These are phyloP conservation scores for Blastocystis sp. DNA, from an alignment of 352 stramenopile species.

Conservation along the genomic window DNA sequence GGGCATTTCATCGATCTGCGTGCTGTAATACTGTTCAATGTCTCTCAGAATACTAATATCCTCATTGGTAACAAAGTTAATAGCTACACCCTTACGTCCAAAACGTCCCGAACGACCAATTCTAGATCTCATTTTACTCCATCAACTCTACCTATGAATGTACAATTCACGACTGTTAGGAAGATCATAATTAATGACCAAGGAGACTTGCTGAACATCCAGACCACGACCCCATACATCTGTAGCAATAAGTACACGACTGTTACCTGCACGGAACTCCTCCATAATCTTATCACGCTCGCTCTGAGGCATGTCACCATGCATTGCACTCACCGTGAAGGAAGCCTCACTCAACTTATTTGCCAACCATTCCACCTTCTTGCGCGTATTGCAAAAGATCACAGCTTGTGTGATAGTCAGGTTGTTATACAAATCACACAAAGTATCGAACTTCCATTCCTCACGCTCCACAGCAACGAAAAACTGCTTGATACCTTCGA, in stretches of 20 bases:
- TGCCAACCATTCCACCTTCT: constrained; percentile 90
- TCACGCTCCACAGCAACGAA: constrained; percentile 94
- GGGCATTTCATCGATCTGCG: constrained; percentile 84
- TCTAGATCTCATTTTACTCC: constrained; percentile 67
- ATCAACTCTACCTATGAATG: constrained; percentile 72
- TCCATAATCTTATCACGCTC: constrained; percentile 88
- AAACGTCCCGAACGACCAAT: constrained; percentile 80
- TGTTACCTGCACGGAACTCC: constrained; percentile 85
- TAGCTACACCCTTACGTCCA: constrained; percentile 64
- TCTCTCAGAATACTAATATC: constrained; percentile 83
- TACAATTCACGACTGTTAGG: constrained; percentile 91
- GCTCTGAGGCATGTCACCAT: constrained; percentile 90
- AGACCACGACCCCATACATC: constrained; percentile 90
- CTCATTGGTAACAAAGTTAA: constrained; percentile 89
- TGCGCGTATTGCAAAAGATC: constrained; percentile 96
- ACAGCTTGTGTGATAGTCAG: constrained; percentile 96
- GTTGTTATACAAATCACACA: constrained; percentile 95
- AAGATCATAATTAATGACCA: constrained; percentile 94
- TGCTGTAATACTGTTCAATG: neutral
- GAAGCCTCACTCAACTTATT: constrained; percentile 88
- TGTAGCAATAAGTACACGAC: constrained; percentile 90
- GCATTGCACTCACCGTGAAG: constrained; percentile 91
- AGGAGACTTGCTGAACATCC: constrained; percentile 89
- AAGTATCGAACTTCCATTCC: constrained; percentile 97
- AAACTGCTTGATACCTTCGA: constrained; percentile 95